A percentile compares a stretch with the other conserved stretches of the same genome.
Conservation (phyloP, 495 filamentous ascomycete species). For the Podospora sp. region DNA sequence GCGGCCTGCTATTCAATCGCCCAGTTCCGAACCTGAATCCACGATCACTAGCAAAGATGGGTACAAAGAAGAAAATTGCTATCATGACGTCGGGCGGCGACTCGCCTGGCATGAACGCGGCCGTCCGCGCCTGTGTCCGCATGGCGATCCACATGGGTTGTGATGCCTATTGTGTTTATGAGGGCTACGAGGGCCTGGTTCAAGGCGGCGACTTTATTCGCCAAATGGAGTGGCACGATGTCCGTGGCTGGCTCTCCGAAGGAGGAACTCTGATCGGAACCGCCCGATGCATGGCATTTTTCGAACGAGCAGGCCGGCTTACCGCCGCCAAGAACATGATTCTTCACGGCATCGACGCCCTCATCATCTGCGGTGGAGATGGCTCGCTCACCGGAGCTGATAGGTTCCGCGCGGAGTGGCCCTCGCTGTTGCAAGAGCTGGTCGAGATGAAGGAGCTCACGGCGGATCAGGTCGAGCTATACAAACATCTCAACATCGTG, state of each 20-base stretch:
- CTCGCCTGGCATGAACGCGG: slow-evolving; percentile 97
- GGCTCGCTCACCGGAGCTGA: slow-evolving; percentile 97
- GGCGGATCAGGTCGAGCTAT: slow-evolving; percentile 67
- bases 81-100: slow-evolving; percentile 98
- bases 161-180: slow-evolving; percentile 86
- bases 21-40: slow-evolving; percentile 4
- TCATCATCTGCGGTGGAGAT: slow-evolving; percentile 97
- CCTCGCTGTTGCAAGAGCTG: slow-evolving; percentile 79
- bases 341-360: slow-evolving; percentile 86
- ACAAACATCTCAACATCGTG: slow-evolving; percentile 87
- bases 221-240: slow-evolving; percentile 89
- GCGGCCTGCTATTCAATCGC: slow-evolving; percentile 1
- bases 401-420: slow-evolving; percentile 90
- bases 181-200: slow-evolving; percentile 96
- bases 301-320: slow-evolving; percentile 79
- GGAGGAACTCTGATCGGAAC: slow-evolving; percentile 97
- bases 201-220: slow-evolving; percentile 84
- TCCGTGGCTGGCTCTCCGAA: slow-evolving; percentile 90
- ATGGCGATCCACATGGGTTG: slow-evolving; percentile 87
- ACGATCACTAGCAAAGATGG: slow-evolving; percentile 34
- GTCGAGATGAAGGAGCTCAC: slow-evolving; percentile 69
- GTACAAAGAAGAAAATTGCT: slow-evolving; percentile 75
- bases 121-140: slow-evolving; percentile 89
- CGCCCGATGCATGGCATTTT: slow-evolving; percentile 87
- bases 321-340: slow-evolving; percentile 92